Percentiles rank a stretch among this genome's conserved stretches.
Evolutionary conservation across 768 basidiomycete genomes (phyloP).

Genomic region (Collybiopsis confluens): DNA sequence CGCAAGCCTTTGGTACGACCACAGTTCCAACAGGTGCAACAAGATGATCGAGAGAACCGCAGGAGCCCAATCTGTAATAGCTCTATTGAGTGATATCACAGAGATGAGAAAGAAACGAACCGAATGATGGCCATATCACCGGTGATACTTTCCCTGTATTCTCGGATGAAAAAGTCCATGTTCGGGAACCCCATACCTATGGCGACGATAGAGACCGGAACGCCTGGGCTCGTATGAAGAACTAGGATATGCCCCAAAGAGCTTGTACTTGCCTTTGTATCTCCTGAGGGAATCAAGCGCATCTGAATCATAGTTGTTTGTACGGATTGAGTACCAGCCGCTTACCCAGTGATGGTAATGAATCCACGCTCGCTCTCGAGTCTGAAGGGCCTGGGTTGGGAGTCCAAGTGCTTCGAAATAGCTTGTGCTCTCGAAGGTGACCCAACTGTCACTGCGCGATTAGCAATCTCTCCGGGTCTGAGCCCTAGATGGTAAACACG

Average conservation of each 20-base stretch:
- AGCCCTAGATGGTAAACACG: slow-evolving; percentile 81
- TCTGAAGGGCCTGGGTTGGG: slow-evolving; percentile 53
- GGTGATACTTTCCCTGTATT: slow-evolving; percentile 66
- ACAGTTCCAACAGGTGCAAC: slow-evolving; percentile 72
- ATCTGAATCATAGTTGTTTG: too few relatives aligned
- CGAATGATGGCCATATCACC: slow-evolving; percentile 56
- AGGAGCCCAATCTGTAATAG: slow-evolving; percentile 66
- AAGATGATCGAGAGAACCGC: slow-evolving; percentile 52
- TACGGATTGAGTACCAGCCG: slow-evolving; percentile 17
- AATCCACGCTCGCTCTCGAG: slow-evolving; percentile 74
- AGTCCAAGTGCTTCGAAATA: slow-evolving; percentile 60
- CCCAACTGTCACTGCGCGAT: slow-evolving; percentile 80
- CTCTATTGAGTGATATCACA: background rate
- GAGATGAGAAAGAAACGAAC: slow-evolving; percentile 22
- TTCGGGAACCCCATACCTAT: slow-evolving; percentile 84
- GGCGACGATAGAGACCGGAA: slow-evolving; percentile 68
- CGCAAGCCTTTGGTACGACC: slow-evolving; percentile 63
- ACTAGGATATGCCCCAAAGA: background rate
- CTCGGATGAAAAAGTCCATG: slow-evolving; percentile 83
- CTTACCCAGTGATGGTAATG: slow-evolving; percentile 57
- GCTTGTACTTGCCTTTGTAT: background rate
- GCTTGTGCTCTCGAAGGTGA: slow-evolving; percentile 60
- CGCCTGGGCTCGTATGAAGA: slow-evolving; percentile 28
- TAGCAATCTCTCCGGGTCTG: slow-evolving; percentile 73
- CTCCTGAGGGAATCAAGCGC: background rate